Percentiles rank a stretch among this genome's conserved stretches.
Conservation (phyloP, 2,329 filamentous ascomycete genomes). For the Aspergillus neoniger region DNA sequence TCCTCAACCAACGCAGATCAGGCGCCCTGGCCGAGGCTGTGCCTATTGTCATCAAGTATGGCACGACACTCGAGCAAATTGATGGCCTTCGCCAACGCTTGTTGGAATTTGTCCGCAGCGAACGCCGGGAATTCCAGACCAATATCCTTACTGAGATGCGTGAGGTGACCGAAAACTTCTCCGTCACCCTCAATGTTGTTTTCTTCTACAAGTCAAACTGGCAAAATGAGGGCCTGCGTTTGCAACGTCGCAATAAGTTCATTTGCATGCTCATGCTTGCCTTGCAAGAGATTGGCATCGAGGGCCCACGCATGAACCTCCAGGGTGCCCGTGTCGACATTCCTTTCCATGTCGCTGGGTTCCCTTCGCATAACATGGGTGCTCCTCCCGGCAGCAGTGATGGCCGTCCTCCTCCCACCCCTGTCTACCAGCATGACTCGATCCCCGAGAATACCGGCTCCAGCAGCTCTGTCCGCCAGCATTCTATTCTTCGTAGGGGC, state of each 20-base stretch:
- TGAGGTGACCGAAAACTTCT: conserved; percentile 78
- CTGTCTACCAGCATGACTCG: conserved; percentile 21
- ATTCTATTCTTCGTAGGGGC: conserved; percentile 59
- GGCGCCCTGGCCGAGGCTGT: conserved; percentile 85
- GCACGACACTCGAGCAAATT: conserved; percentile 79
- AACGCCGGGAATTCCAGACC: conserved; percentile 86
- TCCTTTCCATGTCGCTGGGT: conserved; percentile 64
- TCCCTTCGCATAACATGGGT: conserved; percentile 46
- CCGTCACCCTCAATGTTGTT: conserved; percentile 84
- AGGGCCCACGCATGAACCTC: conserved; percentile 74
- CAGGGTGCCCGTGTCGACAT: conserved; percentile 68
- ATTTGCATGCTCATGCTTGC: conserved; percentile 86
- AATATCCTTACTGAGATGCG: conserved; percentile 85
- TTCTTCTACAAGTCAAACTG: conserved; percentile 98
- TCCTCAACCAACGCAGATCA: conserved; percentile 89
- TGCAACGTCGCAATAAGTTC: conserved; percentile 91
- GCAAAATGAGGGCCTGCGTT: conserved; percentile 89
- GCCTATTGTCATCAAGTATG: conserved; percentile 82
- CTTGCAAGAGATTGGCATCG: conserved; percentile 80
- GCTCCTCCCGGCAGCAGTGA: conserved; percentile 49
- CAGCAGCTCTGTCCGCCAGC: conserved; percentile 36
- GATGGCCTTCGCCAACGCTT: conserved; percentile 78
- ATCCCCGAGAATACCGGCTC: conserved; percentile 35
- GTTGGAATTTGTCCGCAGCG: conserved; percentile 75
- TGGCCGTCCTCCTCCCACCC: conserved; percentile 43